phyloP scores from a whole-genome alignment of 805 yeast species.

The Metschnikowia colocasiae region DNA sequence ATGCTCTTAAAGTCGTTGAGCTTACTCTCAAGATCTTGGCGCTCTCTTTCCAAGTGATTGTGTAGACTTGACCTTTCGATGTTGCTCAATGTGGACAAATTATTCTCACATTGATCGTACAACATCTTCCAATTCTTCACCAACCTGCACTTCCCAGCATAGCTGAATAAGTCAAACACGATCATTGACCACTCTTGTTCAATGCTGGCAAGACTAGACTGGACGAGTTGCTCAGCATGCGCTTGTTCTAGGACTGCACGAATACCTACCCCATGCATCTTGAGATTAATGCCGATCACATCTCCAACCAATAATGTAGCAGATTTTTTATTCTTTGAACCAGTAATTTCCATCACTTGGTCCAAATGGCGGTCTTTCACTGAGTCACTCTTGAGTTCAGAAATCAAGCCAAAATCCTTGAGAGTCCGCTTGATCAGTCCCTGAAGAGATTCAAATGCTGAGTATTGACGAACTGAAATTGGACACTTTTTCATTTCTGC shows the following conservation, averaged over 20 bases:
- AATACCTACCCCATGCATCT: conserved; percentile 42
- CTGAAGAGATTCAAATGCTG: conserved; percentile 63
- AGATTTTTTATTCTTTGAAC: conserved; percentile 17
- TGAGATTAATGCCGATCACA: conserved; percentile 56
- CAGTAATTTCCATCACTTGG: conserved; percentile 36
- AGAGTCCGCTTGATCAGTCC: conserved; percentile 38
- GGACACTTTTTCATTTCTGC: conserved; percentile 51
- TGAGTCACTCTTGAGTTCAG: conserved; percentile 51
- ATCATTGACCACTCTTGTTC: conserved; percentile 52
- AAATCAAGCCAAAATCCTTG: conserved; percentile 36
- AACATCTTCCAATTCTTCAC: conserved; percentile 66
- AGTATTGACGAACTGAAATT: conserved; percentile 56
- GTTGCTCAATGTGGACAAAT: conserved; percentile 58
- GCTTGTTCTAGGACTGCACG: conserved; percentile 58
- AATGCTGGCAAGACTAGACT: conserved; percentile 50
- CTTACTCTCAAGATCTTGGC: conserved; percentile 51
- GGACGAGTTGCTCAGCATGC: conserved; percentile 65
- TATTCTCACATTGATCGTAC: conserved; percentile 55
- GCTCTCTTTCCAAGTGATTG: conserved; percentile 55
- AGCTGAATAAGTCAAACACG: conserved; percentile 52
- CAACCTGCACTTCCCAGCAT: conserved; percentile 48
- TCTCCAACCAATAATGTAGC: conserved; percentile 48
- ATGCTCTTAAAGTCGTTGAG: conserved; percentile 49
- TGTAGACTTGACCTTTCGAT: conserved; percentile 70
- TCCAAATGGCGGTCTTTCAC: conserved; percentile 70